Evolutionary conservation across 106 monocot species (phyloP).

Genomic region (Vanilla planifolia): DNA sequence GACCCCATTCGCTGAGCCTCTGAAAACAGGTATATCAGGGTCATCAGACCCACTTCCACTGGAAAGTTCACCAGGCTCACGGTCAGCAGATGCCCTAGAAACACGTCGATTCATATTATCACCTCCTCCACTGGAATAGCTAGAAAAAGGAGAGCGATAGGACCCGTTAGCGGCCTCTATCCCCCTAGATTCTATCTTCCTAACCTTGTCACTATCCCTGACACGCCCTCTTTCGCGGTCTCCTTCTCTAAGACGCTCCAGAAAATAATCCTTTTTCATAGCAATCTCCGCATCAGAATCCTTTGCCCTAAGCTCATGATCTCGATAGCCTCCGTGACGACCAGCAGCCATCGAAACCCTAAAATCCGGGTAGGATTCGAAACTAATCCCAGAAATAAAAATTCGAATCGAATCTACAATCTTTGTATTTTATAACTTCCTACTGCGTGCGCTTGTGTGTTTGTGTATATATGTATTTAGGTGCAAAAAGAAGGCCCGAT

Average conservation of each 20-base stretch:
- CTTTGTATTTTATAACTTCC: too few relatives aligned
- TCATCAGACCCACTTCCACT: conserved; percentile 45
- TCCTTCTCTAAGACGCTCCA: conserved; percentile 9
- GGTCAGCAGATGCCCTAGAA: conserved; percentile 15
- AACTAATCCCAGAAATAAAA: not conserved
- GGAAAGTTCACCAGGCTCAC: conserved; percentile 56
- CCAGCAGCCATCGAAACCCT: conserved; percentile 45
- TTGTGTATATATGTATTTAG: too few relatives aligned
- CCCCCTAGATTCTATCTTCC: conserved; percentile 10
- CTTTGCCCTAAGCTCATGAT: conserved; percentile 19
- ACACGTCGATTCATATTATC: not conserved
- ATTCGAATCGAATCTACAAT: not conserved
- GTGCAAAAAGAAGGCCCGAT: too few relatives aligned
- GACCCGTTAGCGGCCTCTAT: conserved; percentile 15
- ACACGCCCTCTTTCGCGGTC: not conserved
- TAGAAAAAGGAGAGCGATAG: conserved; percentile 4
- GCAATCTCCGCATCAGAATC: conserved; percentile 19
- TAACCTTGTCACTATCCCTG: conserved; percentile 8
- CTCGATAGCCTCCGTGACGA: conserved; percentile 26
- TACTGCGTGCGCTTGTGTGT: too few relatives aligned
- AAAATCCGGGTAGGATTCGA: not conserved
- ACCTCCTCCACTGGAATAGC: conserved; percentile 4
- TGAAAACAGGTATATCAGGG: not conserved
- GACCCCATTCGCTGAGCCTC: conserved; percentile 5
- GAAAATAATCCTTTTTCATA: conserved; percentile 17